Conservation (phyloP, 208 protist genomes). For the Willaertia magna region DNA sequence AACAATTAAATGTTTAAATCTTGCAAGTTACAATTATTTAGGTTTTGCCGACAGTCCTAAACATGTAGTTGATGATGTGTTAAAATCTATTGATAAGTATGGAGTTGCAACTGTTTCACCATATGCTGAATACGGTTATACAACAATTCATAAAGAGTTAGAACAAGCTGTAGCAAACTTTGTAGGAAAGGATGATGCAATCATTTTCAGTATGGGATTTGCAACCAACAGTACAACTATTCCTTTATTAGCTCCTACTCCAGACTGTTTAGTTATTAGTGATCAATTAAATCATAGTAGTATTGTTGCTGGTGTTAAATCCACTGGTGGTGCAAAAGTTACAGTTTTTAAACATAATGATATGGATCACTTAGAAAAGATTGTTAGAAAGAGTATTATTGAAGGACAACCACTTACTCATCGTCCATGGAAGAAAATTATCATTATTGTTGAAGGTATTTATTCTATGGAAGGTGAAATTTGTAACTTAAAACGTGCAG, state of each 20-base stretch:
- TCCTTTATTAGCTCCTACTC: conserved; percentile 77
- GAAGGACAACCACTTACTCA: conserved; percentile 16
- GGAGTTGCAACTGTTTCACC: conserved; percentile 53
- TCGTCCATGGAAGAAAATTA: conserved; percentile 46
- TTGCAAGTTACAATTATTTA: conserved; percentile 97
- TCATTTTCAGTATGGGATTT: conserved; percentile 83
- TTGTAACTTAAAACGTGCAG: conserved; percentile 75
- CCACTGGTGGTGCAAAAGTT: conserved; percentile 60
- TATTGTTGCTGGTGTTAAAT: conserved; percentile 83
- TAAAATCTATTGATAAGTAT: conserved; percentile 58
- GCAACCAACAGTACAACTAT: conserved; percentile 66
- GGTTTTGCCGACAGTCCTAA: conserved; percentile 84
- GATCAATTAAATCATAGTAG: conserved; percentile 93
- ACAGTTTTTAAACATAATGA: conserved; percentile 84
- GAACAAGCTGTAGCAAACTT: conserved; percentile 78
- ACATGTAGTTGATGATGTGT: conserved; percentile 55
- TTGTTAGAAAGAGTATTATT: conserved; percentile 36
- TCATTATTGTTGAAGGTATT: conserved; percentile 90
- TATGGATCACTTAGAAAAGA: conserved; percentile 69
- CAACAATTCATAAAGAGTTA: conserved; percentile 44
- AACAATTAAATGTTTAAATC: conserved; percentile 69
- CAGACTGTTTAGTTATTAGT: conserved; percentile 46
- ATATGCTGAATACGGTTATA: conserved; percentile 50
- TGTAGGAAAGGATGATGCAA: conserved; percentile 76
- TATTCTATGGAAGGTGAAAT: conserved; percentile 97